These are phyloP conservation scores for Fusarium succisae DNA, from an alignment of 2,329 filamentous ascomycete genomes.

Conservation along the genomic window DNA sequence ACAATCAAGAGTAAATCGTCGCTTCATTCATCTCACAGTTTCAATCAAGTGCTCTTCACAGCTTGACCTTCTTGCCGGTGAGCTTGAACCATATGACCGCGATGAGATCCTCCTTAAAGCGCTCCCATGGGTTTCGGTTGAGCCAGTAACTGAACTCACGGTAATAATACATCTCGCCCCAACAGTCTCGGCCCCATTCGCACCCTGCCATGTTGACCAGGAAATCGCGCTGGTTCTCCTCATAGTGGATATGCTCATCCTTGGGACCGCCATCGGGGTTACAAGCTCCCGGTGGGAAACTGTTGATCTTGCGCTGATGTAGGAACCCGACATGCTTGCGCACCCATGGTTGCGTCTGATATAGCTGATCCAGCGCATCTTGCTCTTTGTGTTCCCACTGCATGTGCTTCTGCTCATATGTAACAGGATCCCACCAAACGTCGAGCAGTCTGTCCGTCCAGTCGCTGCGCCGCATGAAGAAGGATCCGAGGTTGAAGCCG, in stretches of 20 bases:
- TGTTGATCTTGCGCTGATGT: slow-evolving; percentile 91
- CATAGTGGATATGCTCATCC: slow-evolving; percentile 84
- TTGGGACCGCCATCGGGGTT: slow-evolving; percentile 72
- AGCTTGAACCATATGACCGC: slow-evolving; percentile 71
- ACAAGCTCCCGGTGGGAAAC: slow-evolving; percentile 91
- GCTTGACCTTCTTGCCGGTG: slow-evolving; percentile 68
- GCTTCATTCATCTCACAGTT: background rate
- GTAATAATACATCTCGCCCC: slow-evolving; percentile 97
- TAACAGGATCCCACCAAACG: slow-evolving; percentile 98
- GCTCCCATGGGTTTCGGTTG: slow-evolving; percentile 85
- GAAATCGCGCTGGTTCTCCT: slow-evolving; percentile 86
- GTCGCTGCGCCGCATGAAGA: slow-evolving; percentile 84
- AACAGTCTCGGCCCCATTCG: slow-evolving; percentile 96
- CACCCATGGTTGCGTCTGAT: slow-evolving; percentile 91
- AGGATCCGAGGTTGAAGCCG: slow-evolving; percentile 96
- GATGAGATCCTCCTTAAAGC: slow-evolving; percentile 73
- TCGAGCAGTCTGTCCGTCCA: slow-evolving; percentile 95
- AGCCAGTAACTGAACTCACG: slow-evolving; percentile 90
- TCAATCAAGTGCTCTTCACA: slow-evolving; percentile 48
- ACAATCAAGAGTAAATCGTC: background rate
- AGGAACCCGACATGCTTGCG: slow-evolving; percentile 89
- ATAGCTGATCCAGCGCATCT: slow-evolving; percentile 92
- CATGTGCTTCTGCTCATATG: slow-evolving; percentile 99
- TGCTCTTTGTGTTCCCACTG: slow-evolving; percentile 99
- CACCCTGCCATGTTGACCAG: slow-evolving; percentile 99